These are phyloP conservation scores for Thalassiosira profunda DNA, from an alignment of 108 stramenopile genomes.

Conservation along the genomic window DNA sequence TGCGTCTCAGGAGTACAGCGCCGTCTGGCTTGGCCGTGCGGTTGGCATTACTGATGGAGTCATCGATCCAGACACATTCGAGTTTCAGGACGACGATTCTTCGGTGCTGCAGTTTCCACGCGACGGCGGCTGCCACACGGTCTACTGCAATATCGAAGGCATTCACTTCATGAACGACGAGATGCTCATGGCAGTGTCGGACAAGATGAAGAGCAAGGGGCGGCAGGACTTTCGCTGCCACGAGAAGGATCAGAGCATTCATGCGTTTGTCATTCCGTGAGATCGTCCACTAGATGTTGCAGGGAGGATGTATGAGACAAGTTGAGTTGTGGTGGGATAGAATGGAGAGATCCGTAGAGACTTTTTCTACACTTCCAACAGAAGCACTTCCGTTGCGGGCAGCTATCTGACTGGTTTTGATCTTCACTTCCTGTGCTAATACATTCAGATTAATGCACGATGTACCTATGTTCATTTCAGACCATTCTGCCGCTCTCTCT, in stretches of 20 bases:
- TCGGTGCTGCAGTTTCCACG: conserved; percentile 66
- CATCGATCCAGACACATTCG: conserved; percentile 53
- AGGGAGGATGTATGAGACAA: too few relatives aligned
- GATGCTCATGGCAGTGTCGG: conserved; percentile 71
- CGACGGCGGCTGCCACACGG: conserved; percentile 48
- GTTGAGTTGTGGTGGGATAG: too few relatives aligned
- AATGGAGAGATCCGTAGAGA: too few relatives aligned
- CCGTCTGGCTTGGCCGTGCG: conserved; percentile 68
- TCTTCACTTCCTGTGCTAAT: too few relatives aligned
- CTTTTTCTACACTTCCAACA: too few relatives aligned
- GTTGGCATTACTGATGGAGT: conserved; percentile 38
- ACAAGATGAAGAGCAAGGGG: conserved; percentile 76
- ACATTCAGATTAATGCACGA: too few relatives aligned
- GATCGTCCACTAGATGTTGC: too few relatives aligned
- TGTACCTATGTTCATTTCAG: too few relatives aligned
- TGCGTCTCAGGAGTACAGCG: conserved; percentile 71
- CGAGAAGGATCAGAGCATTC: conserved; percentile 78
- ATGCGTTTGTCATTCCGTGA: conserved; percentile 74
- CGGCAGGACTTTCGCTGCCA: conserved; percentile 66
- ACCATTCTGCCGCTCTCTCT: too few relatives aligned
- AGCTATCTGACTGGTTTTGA: too few relatives aligned
- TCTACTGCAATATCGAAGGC: conserved; percentile 88
- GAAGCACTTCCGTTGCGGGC: too few relatives aligned
- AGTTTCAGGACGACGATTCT: conserved; percentile 40
- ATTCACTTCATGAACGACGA: conserved; percentile 73